These are phyloP conservation scores for Aegilops umbellulata DNA, from an alignment of 176 grass and related monocot genomes.

Conservation along the genomic window DNA sequence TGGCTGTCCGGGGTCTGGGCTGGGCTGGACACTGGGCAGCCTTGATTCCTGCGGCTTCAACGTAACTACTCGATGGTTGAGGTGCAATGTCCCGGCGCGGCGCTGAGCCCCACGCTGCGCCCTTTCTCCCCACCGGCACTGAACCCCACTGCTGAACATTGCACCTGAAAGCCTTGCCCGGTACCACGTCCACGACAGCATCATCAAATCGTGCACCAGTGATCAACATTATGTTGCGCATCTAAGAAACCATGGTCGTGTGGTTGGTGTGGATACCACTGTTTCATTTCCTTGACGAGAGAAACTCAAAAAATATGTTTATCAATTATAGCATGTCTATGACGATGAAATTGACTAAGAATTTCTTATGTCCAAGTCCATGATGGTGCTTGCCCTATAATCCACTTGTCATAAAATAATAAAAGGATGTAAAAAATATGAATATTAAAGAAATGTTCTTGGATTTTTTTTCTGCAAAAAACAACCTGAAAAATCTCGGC, in stretches of 20 bases:
- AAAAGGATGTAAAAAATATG: too few species aligned
- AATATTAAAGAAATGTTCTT: too few species aligned
- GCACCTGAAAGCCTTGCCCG: not conserved
- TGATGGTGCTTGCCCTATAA: not conserved
- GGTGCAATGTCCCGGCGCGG: constrained; percentile 7
- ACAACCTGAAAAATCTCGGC: too few species aligned
- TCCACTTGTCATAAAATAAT: not conserved
- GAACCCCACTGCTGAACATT: not conserved
- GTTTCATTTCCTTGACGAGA: not conserved
- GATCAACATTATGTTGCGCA: not conserved
- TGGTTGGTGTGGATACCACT: not conserved
- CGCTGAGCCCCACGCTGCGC: not conserved
- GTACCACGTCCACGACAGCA: not conserved
- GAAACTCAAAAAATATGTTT: not conserved
- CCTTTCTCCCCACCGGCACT: not conserved
- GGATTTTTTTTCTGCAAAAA: too few species aligned
- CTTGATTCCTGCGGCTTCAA: constrained; percentile 1
- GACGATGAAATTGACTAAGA: not conserved
- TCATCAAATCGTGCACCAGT: not conserved
- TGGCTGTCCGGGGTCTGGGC: constrained; percentile 9
- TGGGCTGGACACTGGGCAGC: not conserved
- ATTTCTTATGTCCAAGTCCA: not conserved
- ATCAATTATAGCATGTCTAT: not conserved
- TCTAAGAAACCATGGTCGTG: not conserved
- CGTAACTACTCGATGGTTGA: not conserved